phyloP scores from a whole-genome alignment of 768 basidiomycete genomes.

The Termitomyces eurrhizus region DNA sequence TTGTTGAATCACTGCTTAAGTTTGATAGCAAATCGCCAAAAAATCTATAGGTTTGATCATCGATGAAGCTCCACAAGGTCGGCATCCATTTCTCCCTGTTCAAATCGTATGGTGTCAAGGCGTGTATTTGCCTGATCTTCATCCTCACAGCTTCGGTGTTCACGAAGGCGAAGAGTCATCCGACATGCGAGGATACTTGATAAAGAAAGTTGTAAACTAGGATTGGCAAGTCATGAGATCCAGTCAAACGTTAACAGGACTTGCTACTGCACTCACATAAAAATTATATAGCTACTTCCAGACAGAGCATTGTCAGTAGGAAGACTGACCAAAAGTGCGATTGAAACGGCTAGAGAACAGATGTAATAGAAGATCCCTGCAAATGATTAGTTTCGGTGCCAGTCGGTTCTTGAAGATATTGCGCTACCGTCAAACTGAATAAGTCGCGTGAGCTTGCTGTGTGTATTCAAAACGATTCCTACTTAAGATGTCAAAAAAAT shows the following conservation, averaged over 20 bases:
- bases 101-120: neutral
- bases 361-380: constrained; percentile 6
- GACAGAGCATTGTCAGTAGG: neutral
- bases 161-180: constrained; percentile 6
- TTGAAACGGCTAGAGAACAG: constrained; percentile 1
- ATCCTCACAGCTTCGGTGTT: neutral
- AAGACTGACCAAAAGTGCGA: constrained; percentile 1
- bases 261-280: neutral
- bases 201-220: constrained; percentile 4
- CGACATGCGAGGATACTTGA: constrained; percentile 7
- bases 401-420: neutral
- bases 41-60: neutral
- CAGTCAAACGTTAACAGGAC: neutral
- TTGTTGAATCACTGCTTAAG: neutral
- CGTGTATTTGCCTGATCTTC: neutral
- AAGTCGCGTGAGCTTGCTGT: neutral
- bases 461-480: neutral
- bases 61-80: neutral
- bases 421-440: constrained; percentile 7
- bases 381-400: neutral
- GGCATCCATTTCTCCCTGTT: neutral
- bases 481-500: neutral
- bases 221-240: neutral
- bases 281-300: constrained; percentile 1
- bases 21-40: neutral